Evolutionary conservation across 306 rosid genomes (phyloP).

Genomic region (Cucumis hystrix): DNA sequence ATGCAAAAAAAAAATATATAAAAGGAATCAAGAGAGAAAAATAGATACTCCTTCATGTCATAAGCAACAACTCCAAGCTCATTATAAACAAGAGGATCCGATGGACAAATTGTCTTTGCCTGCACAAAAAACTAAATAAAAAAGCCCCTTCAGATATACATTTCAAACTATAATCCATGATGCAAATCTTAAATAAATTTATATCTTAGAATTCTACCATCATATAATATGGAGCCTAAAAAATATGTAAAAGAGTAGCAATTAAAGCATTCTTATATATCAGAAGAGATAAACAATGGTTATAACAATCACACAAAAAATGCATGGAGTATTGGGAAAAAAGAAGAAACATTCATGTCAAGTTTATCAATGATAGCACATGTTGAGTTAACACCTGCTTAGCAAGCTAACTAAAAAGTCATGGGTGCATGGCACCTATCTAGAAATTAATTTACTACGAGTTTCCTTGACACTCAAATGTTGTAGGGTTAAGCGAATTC

Average conservation of each 20-base stretch:
- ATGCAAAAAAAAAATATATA: not conserved
- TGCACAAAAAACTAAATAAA: conserved; percentile 60
- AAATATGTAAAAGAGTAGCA: not conserved
- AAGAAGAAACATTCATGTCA: not conserved
- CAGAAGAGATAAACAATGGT: not conserved
- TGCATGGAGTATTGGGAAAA: not conserved
- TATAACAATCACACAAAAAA: not conserved
- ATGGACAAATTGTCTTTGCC: conserved; percentile 77
- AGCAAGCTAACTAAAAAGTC: no score
- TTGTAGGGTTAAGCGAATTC: no score
- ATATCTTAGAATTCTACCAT: not conserved
- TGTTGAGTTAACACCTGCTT: no score
- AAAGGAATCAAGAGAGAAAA: conserved; percentile 10
- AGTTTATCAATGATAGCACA: not conserved
- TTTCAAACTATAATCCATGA: not conserved
- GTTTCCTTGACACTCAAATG: no score
- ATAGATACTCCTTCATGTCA: conserved; percentile 74
- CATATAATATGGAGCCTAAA: not conserved
- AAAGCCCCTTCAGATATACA: conserved; percentile 12
- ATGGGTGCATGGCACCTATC: no score
- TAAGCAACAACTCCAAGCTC: conserved; percentile 98
- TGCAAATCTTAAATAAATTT: not conserved
- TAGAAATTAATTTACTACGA: no score
- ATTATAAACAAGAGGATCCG: conserved; percentile 86
- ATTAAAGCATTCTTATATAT: not conserved